Base-by-base conservation (phyloP, 2,329 filamentous ascomycete genomes). In the Alternaria hordeiaustralica region DNA sequence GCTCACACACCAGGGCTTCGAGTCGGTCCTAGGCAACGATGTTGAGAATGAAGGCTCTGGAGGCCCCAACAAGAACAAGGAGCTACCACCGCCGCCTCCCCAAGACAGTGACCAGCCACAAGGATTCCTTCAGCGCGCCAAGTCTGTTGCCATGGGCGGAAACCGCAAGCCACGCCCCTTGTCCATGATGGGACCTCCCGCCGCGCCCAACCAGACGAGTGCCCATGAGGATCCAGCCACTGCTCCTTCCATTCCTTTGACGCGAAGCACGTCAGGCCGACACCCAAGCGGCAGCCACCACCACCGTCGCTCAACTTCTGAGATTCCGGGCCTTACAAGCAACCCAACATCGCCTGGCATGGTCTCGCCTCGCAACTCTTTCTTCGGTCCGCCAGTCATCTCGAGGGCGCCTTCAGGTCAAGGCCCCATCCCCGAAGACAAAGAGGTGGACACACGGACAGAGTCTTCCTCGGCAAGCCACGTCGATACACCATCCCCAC, bases 1-100 rank as follows among this genome's bases (percentile, higher is more conserved):
- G 47, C 87, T 99, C 66, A 92, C 97, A 77, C 92, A 97, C 81
- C 92, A 97, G 75, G 94, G 97, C 71, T 98, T 97, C 71, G 95
- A 99, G 82, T 90, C 93, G 66, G 97, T 98, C 64, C 86, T 97
- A 44, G 93, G 97, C 78, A 92, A 93, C 79, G 88, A 88, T 55
- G 88, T 90, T 60, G 83, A 78, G 60, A 61, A 58, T 45, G 69
- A 66, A 60, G 77, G 26, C 26, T 23, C 58, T 11, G 63, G 57
- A 4, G 66, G 70, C 68, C 79, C 79, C 28, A 87, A 91, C 75
- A 87, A 85, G 41, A 90, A 96, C 79, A 97, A 97, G 80, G 94
- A 96, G n/a, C 87, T 96, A 18, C 92, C 93, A 6, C 87, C 92
- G 3, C 89, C 93, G 1, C 92, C 92, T 1, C 82, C 86, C 20